These are phyloP conservation scores for Rhododendron griersonianum DNA, from an alignment of 148 eudicot genomes.

Conservation along the genomic window DNA sequence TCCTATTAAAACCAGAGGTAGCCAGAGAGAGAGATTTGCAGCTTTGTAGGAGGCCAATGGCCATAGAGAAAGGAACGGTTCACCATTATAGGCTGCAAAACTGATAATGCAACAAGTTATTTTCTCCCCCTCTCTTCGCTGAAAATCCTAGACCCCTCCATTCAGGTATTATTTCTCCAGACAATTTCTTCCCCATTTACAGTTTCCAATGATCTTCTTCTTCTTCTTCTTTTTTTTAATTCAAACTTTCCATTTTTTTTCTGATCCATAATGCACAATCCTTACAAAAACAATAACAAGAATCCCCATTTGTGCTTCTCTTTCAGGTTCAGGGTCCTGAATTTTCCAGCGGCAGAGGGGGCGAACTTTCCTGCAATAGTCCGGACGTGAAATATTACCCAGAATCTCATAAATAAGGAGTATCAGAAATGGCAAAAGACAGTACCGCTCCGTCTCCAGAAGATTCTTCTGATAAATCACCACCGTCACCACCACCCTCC, in stretches of 20 bases:
- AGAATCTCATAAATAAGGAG: not conserved
- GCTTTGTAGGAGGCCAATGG: conserved; percentile 28
- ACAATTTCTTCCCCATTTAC: not conserved
- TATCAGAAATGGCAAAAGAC: conserved; percentile 11
- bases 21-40: conserved; percentile 1
- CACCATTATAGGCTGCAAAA: conserved; percentile 4
- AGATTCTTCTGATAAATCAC: not conserved
- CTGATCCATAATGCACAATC: not conserved
- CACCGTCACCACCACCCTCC: not conserved
- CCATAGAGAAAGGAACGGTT: conserved; percentile 15
- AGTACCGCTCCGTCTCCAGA: conserved; percentile 5
- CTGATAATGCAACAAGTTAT: conserved; percentile 4
- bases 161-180: conserved; percentile 15
- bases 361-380: conserved; percentile 7
- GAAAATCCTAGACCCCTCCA: conserved; percentile 5
- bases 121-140: conserved; percentile 7
- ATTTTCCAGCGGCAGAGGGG: conserved; percentile 3
- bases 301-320: not conserved
- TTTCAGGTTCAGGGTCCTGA: conserved; percentile 5
- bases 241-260: not conserved
- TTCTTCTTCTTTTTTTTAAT: not conserved
- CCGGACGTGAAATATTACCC: conserved; percentile 2
- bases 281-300: not conserved
- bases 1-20: not conserved
- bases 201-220: not conserved